phyloP scores from a whole-genome alignment of 2,329 filamentous ascomycete genomes.

The Fusarium sp. region DNA sequence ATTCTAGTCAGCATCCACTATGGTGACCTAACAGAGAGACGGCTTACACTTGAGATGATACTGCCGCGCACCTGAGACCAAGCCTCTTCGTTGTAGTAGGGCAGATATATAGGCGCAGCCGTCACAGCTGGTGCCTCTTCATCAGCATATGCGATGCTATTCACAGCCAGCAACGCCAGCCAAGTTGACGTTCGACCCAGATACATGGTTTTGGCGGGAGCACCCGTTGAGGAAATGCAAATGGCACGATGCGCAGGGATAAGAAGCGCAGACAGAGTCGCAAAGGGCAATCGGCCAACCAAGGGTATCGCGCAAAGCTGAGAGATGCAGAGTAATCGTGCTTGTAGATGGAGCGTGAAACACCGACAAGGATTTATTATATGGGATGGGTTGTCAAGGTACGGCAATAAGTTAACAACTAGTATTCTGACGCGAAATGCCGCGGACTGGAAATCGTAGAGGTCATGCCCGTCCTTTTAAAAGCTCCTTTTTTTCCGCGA shows the following conservation, averaged over 20 bases:
- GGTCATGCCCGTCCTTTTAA: conserved; percentile 29
- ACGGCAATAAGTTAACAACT: background rate
- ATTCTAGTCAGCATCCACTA: conserved; percentile 1
- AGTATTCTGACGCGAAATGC: conserved; percentile 12
- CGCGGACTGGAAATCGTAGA: background rate
- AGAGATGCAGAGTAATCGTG: conserved; percentile 3
- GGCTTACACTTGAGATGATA: conserved; percentile 60
- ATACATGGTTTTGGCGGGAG: conserved; percentile 28
- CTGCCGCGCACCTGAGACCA: conserved; percentile 64
- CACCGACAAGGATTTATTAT: conserved; percentile 14
- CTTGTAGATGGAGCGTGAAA: background rate
- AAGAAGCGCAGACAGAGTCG: background rate
- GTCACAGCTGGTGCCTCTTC: conserved; percentile 52
- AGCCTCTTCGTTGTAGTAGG: conserved; percentile 59
- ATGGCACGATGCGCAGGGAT: conserved; percentile 25
- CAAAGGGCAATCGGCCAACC: conserved; percentile 16
- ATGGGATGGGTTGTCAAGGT: background rate
- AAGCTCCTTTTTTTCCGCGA: conserved; percentile 1
- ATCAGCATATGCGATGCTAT: conserved; percentile 40
- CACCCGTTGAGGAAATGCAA: background rate
- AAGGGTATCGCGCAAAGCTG: background rate
- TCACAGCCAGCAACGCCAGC: conserved; percentile 50
- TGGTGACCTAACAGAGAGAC: background rate
- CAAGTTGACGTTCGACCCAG: conserved; percentile 32
- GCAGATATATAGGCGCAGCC: conserved; percentile 63